phyloP scores from a whole-genome alignment of 805 yeast species.

The Vanderwaltozyma yarrowii region DNA sequence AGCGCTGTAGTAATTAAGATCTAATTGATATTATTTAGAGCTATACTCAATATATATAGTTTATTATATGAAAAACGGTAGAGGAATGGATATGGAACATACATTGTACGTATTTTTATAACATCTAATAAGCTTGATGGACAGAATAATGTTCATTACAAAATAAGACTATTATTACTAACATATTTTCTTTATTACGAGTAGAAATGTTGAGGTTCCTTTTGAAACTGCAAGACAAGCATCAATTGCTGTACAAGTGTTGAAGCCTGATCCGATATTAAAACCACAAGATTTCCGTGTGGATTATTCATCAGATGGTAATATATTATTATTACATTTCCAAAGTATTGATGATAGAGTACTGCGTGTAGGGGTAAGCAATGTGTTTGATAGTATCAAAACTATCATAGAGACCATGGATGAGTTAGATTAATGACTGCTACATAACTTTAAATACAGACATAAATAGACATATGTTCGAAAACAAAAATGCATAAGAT shows the following conservation, averaged over 20 bases:
- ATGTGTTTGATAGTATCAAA: slow-evolving; percentile 64
- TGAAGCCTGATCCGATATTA: slow-evolving; percentile 74
- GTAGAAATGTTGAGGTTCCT: slow-evolving; percentile 41
- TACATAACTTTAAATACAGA: too few species aligned
- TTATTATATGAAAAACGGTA: background rate
- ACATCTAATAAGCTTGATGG: too few species aligned
- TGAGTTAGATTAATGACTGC: slow-evolving; percentile 23
- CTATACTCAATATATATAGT: too few species aligned
- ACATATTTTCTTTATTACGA: too few species aligned
- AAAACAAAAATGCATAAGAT: too few species aligned
- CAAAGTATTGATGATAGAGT: slow-evolving; percentile 61
- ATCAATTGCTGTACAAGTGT: slow-evolving; percentile 45
- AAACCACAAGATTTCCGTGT: slow-evolving; percentile 56
- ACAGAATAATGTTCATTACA: too few species aligned
- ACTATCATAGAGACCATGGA: slow-evolving; percentile 75
- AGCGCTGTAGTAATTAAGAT: too few species aligned
- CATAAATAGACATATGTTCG: too few species aligned
- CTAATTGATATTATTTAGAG: too few species aligned
- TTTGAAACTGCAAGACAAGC: slow-evolving; percentile 54
- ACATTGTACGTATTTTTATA: background rate
- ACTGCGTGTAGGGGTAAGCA: slow-evolving; percentile 76
- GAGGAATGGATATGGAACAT: background rate
- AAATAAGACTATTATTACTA: too few species aligned
- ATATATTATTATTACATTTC: slow-evolving; percentile 38
- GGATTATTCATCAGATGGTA: slow-evolving; percentile 30